Evolutionary conservation across 805 yeast genomes (phyloP), one percentile per base, ranked within the genome.

Genomic region (Yarrowia deformans): DNA sequence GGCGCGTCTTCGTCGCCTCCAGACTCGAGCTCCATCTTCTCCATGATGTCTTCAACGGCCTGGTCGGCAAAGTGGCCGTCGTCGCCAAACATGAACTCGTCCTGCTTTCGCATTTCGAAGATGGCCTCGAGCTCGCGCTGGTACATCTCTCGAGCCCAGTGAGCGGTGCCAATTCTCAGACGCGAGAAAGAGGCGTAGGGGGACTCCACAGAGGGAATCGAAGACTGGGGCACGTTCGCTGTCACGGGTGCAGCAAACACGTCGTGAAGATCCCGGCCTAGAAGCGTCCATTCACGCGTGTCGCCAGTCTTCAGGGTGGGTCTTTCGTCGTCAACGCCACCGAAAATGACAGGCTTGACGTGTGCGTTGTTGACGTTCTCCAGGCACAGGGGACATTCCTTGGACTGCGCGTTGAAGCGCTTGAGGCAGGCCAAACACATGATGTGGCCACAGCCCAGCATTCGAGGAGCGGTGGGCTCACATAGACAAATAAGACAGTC

Each of bases 361-460:
- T 86, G 88, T 34, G 84, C 83, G 29, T 83, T 83, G 68, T 83
- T 81, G 12, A 89, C 81, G 49, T 80, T 78, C 58, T 87, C 86
- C 4, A 87, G 82, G 78, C 98, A 93, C 34, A 93, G 78, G 0
- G 98, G 98, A 77, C 98, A 93, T 55, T 87, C 91, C 67, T 86
- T 87, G 69, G 79, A 75, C 32, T 81, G 81, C 19, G 88, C 86
- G 54, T 91, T 80, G 74, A 90, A 85, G 55, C 93, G 85, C 69
- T 93, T 77, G 39, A 94, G 78, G 77, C 99, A 95, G 14, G 93
- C 86, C 69, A 86, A 83, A 76, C 99, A 95, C 75, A 95, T 86
- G 16, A 93, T 84, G 76, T 95, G 99, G 6, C 99, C 99, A 80
- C 99, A 95, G 13, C 88, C 84, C 37, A 92, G 88, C 98, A 95